Evolutionary conservation across 345 rosid genomes (phyloP).

Genomic region (Eucalyptus cloeziana): DNA sequence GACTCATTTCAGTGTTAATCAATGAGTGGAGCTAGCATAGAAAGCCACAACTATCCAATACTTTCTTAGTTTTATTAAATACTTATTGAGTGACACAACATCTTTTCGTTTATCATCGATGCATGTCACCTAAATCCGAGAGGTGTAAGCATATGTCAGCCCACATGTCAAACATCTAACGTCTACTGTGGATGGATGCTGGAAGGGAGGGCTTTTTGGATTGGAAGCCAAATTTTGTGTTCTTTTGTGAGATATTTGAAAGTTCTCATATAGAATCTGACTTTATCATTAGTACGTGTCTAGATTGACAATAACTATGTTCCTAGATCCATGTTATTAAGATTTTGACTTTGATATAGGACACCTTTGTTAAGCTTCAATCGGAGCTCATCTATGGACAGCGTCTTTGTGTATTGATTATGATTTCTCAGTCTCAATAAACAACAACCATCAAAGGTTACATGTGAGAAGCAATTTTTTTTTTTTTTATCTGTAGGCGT

Average conservation of each 20-base stretch:
- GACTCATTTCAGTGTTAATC: no score
- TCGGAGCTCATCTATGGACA: not conserved
- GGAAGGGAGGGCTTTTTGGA: not conserved
- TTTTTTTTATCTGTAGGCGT: not conserved
- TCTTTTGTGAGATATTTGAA: not conserved
- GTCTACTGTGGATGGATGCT: not conserved
- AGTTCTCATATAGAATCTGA: not conserved
- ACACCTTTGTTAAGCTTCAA: not conserved
- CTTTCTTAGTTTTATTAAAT: no score
- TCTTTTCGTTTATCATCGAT: no score
- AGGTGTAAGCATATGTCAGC: not conserved
- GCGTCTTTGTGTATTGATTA: not conserved
- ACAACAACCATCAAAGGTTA: no score
- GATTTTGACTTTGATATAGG: not conserved
- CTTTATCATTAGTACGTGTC: not conserved
- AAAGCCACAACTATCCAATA: no score
- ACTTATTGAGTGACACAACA: no score
- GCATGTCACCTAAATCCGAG: not conserved
- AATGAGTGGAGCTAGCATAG: no score
- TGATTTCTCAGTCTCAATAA: not conserved
- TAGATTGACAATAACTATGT: not conserved
- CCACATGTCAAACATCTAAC: no score
- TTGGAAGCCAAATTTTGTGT: not conserved
- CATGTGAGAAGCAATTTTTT: no score
- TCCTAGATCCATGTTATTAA: not conserved